Base-by-base conservation (phyloP, 108 stramenopile genomes). In the Conticribra weissflogii region DNA sequence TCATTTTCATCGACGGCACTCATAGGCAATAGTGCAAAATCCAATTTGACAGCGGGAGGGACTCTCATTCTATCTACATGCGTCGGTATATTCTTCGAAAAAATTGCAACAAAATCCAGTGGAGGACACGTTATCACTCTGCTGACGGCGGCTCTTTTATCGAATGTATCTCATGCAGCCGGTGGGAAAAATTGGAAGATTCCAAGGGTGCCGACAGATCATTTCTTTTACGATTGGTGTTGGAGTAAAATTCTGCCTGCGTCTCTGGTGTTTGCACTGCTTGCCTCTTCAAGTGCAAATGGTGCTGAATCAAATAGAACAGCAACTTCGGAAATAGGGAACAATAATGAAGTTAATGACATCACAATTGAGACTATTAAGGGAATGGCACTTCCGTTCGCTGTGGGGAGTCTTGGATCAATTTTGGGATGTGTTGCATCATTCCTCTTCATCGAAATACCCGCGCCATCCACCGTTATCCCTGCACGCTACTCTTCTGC, bases 211-310 rank as follows among this genome's bases (percentile, higher is more conserved):
- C 91, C 88, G 30, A 59, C 74, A 3, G 19, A 61, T 9, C 86
- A 88, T 63, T 36, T 54, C 4, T 50, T 88, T 18, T 88, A 89
- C 57, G 85, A 87, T 75, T 30, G 74, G 47, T 89, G 91, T 47
- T 92, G 88, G 86, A 74, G 74, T 17, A 44, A 68, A 5, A 76
- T 92, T 51, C 49, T 92, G n/a, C 91, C 91, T 8, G 79, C 76
- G 27, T 85, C 86, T 14, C 68, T 92, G 52, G 74, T 86, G 0
- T 70, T 89, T 54, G 56, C 87, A 33, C 77, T 92, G 9, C 50
- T 74, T 31, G 58, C 73, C 28, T 66, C 73, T 0, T 60, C 68
- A 8, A 49, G 32, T 30, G 21, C 21, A 28, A 49, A 50, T 3
- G 48, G 33, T 3, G n/a, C 3, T 18, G 22, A 45, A 25, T 63